Conservation (phyloP, 2,329 filamentous ascomycete species). For the Trichoderma asperellum region DNA sequence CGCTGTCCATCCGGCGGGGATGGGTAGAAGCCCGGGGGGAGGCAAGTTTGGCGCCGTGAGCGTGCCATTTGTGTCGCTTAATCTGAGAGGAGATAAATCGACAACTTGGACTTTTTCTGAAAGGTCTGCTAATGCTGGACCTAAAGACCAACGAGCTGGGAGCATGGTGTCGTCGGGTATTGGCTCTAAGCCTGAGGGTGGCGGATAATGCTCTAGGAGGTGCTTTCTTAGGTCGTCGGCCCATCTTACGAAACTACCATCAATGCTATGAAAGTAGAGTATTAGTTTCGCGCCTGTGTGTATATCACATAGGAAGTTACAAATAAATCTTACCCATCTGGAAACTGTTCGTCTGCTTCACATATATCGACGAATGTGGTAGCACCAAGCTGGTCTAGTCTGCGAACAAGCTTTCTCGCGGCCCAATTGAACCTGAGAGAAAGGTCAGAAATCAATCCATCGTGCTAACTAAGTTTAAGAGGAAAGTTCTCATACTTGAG, state of each 20-base stretch:
- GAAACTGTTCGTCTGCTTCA: slow-evolving; percentile 91
- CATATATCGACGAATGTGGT: slow-evolving; percentile 74
- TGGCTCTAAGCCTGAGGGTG: slow-evolving; percentile 67
- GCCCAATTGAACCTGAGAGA: slow-evolving; percentile 83
- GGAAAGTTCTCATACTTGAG: slow-evolving; percentile 65
- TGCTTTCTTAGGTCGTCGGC: slow-evolving; percentile 66
- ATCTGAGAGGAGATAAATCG: slow-evolving; percentile 2
- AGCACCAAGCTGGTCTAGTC: slow-evolving; percentile 82
- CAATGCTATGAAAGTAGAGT: slow-evolving; percentile 60
- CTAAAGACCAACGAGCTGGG: slow-evolving; percentile 66
- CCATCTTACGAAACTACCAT: slow-evolving; percentile 83
- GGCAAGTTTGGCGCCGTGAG: slow-evolving; percentile 34
- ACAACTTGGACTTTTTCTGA: slow-evolving; percentile 1
- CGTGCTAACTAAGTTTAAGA: background rate
- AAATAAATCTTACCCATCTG: slow-evolving; percentile 73
- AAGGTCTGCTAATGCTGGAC: slow-evolving; percentile 34
- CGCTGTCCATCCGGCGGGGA: slow-evolving; percentile 61
- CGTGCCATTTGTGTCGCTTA: slow-evolving; percentile 29
- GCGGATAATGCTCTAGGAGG: slow-evolving; percentile 69
- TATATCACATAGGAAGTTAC: no score
- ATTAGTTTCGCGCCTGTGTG: background rate
- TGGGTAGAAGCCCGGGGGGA: slow-evolving; percentile 51
- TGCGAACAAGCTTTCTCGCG: slow-evolving; percentile 82
- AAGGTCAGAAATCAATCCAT: background rate
- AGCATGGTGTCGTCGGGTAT: slow-evolving; percentile 76